Evolutionary conservation across 768 basidiomycete genomes (phyloP).

Genomic region (Saitozyma sp.): DNA sequence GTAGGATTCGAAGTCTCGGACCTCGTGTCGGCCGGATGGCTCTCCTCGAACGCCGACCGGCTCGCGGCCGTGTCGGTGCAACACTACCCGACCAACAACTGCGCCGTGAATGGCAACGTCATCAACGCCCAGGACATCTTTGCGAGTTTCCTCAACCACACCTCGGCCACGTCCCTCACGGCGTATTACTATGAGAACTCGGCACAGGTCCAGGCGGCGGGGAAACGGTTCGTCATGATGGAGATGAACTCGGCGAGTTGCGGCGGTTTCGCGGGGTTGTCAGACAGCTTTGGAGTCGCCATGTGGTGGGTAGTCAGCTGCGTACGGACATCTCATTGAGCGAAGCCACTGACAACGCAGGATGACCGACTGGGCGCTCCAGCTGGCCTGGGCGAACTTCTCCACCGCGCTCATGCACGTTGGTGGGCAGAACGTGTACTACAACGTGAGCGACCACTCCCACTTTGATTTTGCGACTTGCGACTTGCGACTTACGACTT

Average conservation of each 20-base stretch:
- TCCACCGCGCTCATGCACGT: constrained; percentile 60
- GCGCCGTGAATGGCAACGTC: constrained; percentile 42
- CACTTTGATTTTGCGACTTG: neutral
- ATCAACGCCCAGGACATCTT: constrained; percentile 55
- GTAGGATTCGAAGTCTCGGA: constrained; percentile 57
- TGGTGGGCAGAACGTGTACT: constrained; percentile 58
- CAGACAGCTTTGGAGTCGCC: constrained; percentile 64
- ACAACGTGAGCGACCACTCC: constrained; percentile 56
- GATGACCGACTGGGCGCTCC: constrained; percentile 61
- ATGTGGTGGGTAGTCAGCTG: constrained; percentile 59
- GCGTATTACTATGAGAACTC: constrained; percentile 60
- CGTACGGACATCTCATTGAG: neutral
- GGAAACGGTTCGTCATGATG: constrained; percentile 63
- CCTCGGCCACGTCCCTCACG: constrained; percentile 59
- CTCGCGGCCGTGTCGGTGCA: constrained; percentile 49
- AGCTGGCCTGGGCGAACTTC: constrained; percentile 63
- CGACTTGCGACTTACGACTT: neutral
- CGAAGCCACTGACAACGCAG: constrained; percentile 21
- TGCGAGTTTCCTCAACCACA: constrained; percentile 64
- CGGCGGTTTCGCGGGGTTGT: constrained; percentile 59
- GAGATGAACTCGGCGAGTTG: constrained; percentile 67
- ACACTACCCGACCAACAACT: constrained; percentile 54
- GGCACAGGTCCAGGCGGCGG: constrained; percentile 52
- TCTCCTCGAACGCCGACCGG: constrained; percentile 41
- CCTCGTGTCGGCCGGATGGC: constrained; percentile 49